A percentile compares a stretch with the other conserved stretches of the same genome.
Evolutionary conservation across 2,329 filamentous ascomycete genomes (phyloP).

Genomic region (Colletotrichum sp.): DNA sequence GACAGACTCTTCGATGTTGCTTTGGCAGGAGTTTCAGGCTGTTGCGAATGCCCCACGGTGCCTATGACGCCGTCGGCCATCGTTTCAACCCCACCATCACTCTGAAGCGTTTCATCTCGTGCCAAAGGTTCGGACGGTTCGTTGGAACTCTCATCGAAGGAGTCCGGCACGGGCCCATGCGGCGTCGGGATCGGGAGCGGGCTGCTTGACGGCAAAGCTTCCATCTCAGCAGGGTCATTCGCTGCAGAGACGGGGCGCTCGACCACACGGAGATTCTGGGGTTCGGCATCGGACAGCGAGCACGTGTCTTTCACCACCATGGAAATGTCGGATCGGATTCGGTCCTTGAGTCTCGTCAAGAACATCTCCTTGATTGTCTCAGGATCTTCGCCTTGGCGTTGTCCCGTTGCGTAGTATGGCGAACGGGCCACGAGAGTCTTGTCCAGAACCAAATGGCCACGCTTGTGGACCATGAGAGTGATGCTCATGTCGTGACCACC

Average conservation of each 20-base stretch:
- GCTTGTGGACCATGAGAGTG: slow-evolving; percentile 53
- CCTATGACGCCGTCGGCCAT: background rate
- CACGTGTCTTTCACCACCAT: slow-evolving; percentile 58
- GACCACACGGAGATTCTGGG: slow-evolving; percentile 22
- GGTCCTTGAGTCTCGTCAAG: slow-evolving; percentile 44
- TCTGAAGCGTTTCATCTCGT: slow-evolving; percentile 19
- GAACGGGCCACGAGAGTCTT: slow-evolving; percentile 47
- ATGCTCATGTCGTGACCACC: slow-evolving; percentile 51
- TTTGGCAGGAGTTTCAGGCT: slow-evolving; percentile 18
- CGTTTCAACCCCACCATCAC: slow-evolving; percentile 6
- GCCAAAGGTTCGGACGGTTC: slow-evolving; percentile 17
- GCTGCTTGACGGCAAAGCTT: slow-evolving; percentile 7
- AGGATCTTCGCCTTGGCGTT: slow-evolving; percentile 29
- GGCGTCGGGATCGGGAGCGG: slow-evolving; percentile 8
- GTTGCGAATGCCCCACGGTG: slow-evolving; percentile 5
- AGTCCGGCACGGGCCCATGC: background rate
- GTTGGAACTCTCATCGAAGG: slow-evolving; percentile 7
- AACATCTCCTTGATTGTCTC: slow-evolving; percentile 43
- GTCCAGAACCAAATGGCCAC: slow-evolving; percentile 58
- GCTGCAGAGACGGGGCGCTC: slow-evolving; percentile 16
- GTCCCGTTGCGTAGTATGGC: slow-evolving; percentile 17
- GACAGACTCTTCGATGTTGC: background rate
- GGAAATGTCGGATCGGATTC: slow-evolving; percentile 52
- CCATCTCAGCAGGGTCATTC: slow-evolving; percentile 18
- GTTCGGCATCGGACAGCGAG: slow-evolving; percentile 39